A percentile compares a stretch with the other conserved stretches of the same genome.
Evolutionary conservation across 495 filamentous ascomycete species (phyloP).

Genomic region (Aspergillus hancockii): DNA sequence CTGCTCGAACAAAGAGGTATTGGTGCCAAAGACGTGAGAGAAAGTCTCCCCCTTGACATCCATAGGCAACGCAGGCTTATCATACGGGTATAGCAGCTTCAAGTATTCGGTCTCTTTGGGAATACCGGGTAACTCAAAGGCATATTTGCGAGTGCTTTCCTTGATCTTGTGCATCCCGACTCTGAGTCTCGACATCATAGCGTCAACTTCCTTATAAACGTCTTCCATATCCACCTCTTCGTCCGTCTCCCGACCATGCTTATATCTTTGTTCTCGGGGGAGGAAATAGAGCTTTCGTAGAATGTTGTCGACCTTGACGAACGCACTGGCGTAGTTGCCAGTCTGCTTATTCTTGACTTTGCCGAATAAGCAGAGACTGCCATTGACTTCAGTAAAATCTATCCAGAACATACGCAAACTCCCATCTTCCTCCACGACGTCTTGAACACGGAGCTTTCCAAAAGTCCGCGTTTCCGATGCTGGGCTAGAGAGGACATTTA

Average conservation of each 20-base stretch:
- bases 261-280: slow-evolving; percentile 70
- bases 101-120: slow-evolving; percentile 89
- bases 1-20: slow-evolving; percentile 93
- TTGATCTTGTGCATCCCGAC: slow-evolving; percentile 94
- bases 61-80: slow-evolving; percentile 68
- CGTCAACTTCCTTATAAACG: slow-evolving; percentile 85
- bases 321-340: slow-evolving; percentile 80
- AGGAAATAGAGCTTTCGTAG: slow-evolving; percentile 91
- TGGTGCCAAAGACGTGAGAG: slow-evolving; percentile 91
- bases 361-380: slow-evolving; percentile 89
- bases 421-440: slow-evolving; percentile 87
- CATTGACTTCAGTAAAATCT: slow-evolving; percentile 92
- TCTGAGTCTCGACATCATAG: slow-evolving; percentile 77
- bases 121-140: slow-evolving; percentile 86
- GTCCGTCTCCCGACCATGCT: slow-evolving; percentile 64
- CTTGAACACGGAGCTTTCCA: slow-evolving; percentile 78
- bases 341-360: slow-evolving; percentile 92
- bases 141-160: slow-evolving; percentile 84
- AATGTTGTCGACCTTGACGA: slow-evolving; percentile 95
- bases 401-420: slow-evolving; percentile 95
- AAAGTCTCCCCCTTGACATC: slow-evolving; percentile 83
- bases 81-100: slow-evolving; percentile 91
- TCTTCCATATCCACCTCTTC: slow-evolving; percentile 87
- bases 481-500: slow-evolving; percentile 80
- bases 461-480: slow-evolving; percentile 60